These are phyloP conservation scores for Lizonia empirigonia DNA, from an alignment of 2,329 filamentous ascomycete genomes.

Conservation along the genomic window DNA sequence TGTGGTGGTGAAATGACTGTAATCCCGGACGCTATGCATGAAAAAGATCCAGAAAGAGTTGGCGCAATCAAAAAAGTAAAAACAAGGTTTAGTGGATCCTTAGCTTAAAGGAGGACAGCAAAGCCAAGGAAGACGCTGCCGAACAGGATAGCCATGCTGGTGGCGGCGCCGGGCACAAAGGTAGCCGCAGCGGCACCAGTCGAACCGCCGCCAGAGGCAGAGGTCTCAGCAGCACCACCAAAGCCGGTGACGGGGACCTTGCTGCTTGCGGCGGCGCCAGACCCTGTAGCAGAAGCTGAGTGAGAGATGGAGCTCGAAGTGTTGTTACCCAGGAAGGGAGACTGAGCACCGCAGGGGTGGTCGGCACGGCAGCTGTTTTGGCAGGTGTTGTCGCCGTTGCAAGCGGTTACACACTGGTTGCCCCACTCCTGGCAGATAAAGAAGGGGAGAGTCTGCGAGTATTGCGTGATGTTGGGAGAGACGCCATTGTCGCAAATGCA, in stretches of 20 bases:
- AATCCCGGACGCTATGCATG: conserved; percentile 22
- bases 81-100: neutral
- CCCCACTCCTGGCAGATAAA: conserved; percentile 75
- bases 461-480: conserved; percentile 75
- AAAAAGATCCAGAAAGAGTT: conserved; percentile 12
- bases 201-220: conserved; percentile 5
- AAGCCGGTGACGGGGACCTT: conserved; percentile 44
- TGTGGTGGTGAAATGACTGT: conserved; percentile 20
- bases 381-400: conserved; percentile 64
- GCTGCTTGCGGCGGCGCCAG: conserved; percentile 27
- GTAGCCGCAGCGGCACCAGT: conserved; percentile 48
- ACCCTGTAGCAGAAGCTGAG: conserved; percentile 46
- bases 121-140: conserved; percentile 64
- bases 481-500: conserved; percentile 73
- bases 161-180: conserved; percentile 61
- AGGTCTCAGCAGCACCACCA: conserved; percentile 29
- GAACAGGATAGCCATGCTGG: conserved; percentile 61
- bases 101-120: conserved; percentile 48
- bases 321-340: conserved; percentile 67
- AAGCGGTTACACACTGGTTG: conserved; percentile 68
- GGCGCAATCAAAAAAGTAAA: neutral
- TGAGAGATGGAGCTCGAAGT: conserved; percentile 55
- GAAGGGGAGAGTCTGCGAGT: conserved; percentile 78
- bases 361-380: conserved; percentile 51
- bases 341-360: conserved; percentile 73